These are phyloP conservation scores for Pseudotulostoma volvatum DNA, from an alignment of 495 filamentous ascomycete species.

Conservation along the genomic window DNA sequence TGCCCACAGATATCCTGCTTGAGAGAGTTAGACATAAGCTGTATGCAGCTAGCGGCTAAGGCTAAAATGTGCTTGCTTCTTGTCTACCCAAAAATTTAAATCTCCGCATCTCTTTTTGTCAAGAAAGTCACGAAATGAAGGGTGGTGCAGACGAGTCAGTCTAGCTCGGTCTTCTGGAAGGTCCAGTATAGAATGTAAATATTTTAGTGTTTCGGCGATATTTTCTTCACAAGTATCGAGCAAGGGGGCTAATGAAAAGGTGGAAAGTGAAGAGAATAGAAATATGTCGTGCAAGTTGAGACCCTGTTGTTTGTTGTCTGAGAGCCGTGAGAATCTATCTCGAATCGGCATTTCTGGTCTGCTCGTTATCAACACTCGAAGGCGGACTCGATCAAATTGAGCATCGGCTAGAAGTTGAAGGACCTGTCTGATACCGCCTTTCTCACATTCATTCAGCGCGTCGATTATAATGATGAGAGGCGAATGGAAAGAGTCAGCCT, in stretches of 20 bases:
- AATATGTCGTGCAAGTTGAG: conserved; percentile 12
- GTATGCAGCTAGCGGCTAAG: conserved; percentile 25
- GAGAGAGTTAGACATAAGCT: conserved; percentile 17
- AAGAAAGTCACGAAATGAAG: conserved; percentile 36
- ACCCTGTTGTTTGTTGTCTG: conserved; percentile 4
- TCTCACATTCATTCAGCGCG: conserved; percentile 10
- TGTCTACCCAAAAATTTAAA: conserved; percentile 22
- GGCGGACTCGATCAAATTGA: conserved; percentile 3
- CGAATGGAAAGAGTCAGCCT: conserved; percentile 1
- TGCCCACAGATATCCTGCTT: conserved; percentile 24
- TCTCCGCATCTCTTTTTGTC: conserved; percentile 14
- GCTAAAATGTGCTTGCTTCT: conserved; percentile 16
- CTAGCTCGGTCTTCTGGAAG: conserved; percentile 12
- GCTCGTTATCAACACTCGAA: conserved; percentile 13
- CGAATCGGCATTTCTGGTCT: conserved; percentile 14
- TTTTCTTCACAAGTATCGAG: conserved; percentile 9
- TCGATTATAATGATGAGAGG: conserved; percentile 12
- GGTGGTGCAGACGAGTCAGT: conserved; percentile 27
- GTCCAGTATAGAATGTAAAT: conserved; percentile 15
- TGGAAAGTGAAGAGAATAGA: conserved; percentile 11
- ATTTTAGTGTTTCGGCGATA: not conserved
- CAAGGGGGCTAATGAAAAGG: conserved; percentile 14
- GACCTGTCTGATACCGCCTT: conserved; percentile 8
- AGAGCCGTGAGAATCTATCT: conserved; percentile 9
- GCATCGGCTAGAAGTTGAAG: conserved; percentile 9